Evolutionary conservation across 495 filamentous ascomycete genomes (phyloP), one percentile per base, ranked within the genome.

Genomic region (Bombardia bombarda): DNA sequence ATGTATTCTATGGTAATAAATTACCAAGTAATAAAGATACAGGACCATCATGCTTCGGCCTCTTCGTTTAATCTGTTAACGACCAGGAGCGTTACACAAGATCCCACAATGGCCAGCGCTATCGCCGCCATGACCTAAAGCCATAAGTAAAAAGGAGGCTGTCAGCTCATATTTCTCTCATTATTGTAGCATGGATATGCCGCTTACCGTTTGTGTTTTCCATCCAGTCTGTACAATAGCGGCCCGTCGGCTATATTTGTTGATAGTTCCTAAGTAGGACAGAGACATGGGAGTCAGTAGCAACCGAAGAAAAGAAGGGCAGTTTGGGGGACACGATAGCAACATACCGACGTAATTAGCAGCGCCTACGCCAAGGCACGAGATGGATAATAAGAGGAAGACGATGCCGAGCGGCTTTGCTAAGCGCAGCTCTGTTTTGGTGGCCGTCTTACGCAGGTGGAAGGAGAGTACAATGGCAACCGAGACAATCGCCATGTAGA

Each of bases 191-290:
- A 5, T 10, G 20, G 17, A 21, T 1, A n/a, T 12, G 7, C 1
- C 13, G 66, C 80, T 57, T 53, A 88, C 84, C 18, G 78, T 56
- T 61, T 95, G 89, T 26, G 92, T 96, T 66, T 88, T 94, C 82
- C 85, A 90, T 24, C 92, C 92, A 37, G 79, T 86, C 65, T 98
- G 92, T 26, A 97, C 92, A 43, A 98, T 70, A 0, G 92, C 92
- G 20, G 72, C 69, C 50, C 82, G 77, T 26, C 77, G 70, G 45
- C 79, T 81, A 60, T 93, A 98, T 56, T 86, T 83, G 44, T 75
- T 83, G n/a, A 97, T 82, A 1, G 89, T 90, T 50, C 77, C 67
- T 70, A 18, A 7, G 17, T 22, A 4, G 16, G 21, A 24, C 20
- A 46, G 20, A 48, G 8, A 20, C 4, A 20, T 43, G 18, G 34